A percentile compares a stretch with the other conserved stretches of the same genome.
Evolutionary conservation across 371 early-diverging fungal genomes (phyloP).

Genomic region (Haplosporangium sp.): DNA sequence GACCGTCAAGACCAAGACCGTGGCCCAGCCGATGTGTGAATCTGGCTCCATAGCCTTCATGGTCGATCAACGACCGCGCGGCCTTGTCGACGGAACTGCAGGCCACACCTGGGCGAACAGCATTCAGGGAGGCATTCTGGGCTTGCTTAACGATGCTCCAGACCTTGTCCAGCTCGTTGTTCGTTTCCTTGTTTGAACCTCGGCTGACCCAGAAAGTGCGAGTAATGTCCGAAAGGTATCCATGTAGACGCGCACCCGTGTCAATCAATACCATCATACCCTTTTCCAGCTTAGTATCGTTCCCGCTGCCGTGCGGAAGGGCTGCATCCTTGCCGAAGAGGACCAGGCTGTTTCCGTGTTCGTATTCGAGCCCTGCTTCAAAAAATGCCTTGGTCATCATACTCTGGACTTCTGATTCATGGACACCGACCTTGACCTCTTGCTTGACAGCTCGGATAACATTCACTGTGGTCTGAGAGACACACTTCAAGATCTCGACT

Average conservation of each 20-base stretch:
- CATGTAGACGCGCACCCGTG: slow-evolving; percentile 63
- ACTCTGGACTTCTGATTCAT: slow-evolving; percentile 59
- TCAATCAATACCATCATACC: slow-evolving; percentile 67
- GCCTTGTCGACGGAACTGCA: slow-evolving; percentile 67
- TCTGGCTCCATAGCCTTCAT: slow-evolving; percentile 59
- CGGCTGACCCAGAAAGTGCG: slow-evolving; percentile 63
- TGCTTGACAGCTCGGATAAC: slow-evolving; percentile 61
- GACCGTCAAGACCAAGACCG: slow-evolving; percentile 69
- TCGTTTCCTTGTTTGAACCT: slow-evolving; percentile 53
- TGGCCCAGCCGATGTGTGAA: slow-evolving; percentile 73
- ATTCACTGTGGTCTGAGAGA: slow-evolving; percentile 61
- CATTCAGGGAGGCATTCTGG: slow-evolving; percentile 59
- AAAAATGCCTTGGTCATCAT: slow-evolving; percentile 56
- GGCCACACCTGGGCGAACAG: slow-evolving; percentile 36
- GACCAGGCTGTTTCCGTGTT: slow-evolving; percentile 60
- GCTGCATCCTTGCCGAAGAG: slow-evolving; percentile 68
- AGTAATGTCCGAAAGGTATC: slow-evolving; percentile 66
- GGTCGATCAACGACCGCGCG: slow-evolving; percentile 59
- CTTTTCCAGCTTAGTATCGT: slow-evolving; percentile 51
- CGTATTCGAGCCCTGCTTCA: slow-evolving; percentile 57
- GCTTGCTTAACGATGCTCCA: slow-evolving; percentile 67
- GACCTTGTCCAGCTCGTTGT: slow-evolving; percentile 63
- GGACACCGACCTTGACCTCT: slow-evolving; percentile 58
- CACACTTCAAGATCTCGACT: slow-evolving; percentile 65
- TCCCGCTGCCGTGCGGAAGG: slow-evolving; percentile 67